Percentiles rank a stretch among this genome's conserved stretches.
Evolutionary conservation across 2,329 filamentous ascomycete genomes (phyloP).

Genomic region (Apiospora hydei): DNA sequence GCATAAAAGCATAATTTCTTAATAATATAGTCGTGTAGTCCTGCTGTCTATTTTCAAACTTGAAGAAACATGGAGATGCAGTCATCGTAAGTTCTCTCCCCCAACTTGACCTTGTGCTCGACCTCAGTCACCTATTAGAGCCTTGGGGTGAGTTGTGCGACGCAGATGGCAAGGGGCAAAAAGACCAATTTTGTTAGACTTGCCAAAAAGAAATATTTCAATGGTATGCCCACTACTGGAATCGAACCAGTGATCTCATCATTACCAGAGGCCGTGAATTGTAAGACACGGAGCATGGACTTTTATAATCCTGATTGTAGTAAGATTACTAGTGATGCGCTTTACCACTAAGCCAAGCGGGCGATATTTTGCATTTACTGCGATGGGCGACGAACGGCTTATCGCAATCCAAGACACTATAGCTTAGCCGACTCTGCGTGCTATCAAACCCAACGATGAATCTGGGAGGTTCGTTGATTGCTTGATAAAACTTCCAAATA

Average conservation of each 20-base stretch:
- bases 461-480: neutral
- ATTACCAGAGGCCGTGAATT: neutral
- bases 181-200: neutral
- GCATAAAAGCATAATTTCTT: too few species aligned
- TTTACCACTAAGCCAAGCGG: constrained; percentile 26
- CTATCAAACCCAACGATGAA: neutral
- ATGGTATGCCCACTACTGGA: constrained; percentile 22
- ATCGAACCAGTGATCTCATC: constrained; percentile 25
- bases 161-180: neutral
- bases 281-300: too few species aligned
- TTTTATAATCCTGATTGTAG: too few species aligned
- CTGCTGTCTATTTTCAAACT: too few species aligned
- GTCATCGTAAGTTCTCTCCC: too few species aligned
- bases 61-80: neutral
- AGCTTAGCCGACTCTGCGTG: neutral
- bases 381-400: neutral
- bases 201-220: too few species aligned
- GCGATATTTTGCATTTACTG: neutral
- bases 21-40: too few species aligned
- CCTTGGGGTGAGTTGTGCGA: too few species aligned
- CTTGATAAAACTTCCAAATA: too few species aligned
- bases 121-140: neutral
- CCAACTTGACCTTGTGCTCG: neutral
- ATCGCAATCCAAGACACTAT: neutral
- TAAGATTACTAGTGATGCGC: constrained; percentile 25